Evolutionary conservation across 805 yeast genomes (phyloP).

Genomic region (Saccharomycopsis capsularis): DNA sequence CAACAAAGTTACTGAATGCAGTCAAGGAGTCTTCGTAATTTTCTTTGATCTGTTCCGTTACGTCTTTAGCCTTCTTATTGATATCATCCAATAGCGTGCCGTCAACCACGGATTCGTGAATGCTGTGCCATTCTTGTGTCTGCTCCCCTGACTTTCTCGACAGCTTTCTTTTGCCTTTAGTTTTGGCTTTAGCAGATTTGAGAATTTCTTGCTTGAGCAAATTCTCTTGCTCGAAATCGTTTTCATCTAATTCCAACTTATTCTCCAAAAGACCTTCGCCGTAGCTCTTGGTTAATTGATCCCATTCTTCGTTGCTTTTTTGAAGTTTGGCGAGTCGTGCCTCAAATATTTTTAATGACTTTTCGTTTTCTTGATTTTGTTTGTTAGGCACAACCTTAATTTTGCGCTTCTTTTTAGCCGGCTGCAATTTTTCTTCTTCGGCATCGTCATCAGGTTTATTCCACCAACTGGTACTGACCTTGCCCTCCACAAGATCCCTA

Average conservation of each 20-base stretch:
- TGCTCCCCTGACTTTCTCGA: not conserved
- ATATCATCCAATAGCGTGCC: not conserved
- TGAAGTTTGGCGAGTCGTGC: conserved; percentile 38
- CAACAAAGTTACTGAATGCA: conserved; percentile 13
- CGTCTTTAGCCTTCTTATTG: not conserved
- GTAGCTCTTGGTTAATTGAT: conserved; percentile 16
- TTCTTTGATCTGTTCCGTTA: conserved; percentile 3
- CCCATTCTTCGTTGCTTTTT: conserved; percentile 45
- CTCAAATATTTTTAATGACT: conserved; percentile 41
- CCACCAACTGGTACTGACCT: conserved; percentile 66
- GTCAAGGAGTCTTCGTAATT: conserved; percentile 4
- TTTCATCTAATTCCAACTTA: not conserved
- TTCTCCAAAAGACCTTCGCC: not conserved
- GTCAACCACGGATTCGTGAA: not conserved
- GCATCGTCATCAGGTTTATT: conserved; percentile 30
- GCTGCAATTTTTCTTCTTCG: conserved; percentile 26
- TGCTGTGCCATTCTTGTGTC: not conserved
- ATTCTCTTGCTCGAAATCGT: not conserved
- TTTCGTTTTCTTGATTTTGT: conserved; percentile 46
- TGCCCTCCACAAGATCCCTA: conserved; percentile 51
- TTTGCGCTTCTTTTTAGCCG: conserved; percentile 7
- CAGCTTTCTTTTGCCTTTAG: not conserved
- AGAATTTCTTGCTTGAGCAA: not conserved
- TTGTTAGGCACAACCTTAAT: conserved; percentile 47
- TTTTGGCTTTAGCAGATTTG: not conserved